A percentile compares a stretch with the other conserved stretches of the same genome.
Conservation (phyloP, 2,329 filamentous ascomycete genomes). For the Raffaelea arxii region DNA sequence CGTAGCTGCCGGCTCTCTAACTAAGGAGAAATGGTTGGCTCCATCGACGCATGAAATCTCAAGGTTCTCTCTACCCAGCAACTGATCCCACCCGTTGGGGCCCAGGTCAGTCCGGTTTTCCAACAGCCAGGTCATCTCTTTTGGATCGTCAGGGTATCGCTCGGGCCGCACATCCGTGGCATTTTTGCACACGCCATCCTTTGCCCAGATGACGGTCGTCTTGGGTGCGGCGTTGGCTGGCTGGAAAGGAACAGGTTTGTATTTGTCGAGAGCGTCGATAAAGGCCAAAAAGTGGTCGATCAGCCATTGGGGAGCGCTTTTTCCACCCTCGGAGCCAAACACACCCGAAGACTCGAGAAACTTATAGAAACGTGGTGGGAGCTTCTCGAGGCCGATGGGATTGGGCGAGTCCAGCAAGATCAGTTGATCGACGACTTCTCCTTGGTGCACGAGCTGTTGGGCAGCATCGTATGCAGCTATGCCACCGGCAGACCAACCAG, state of each 20-base stretch:
- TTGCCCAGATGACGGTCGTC: slow-evolving; percentile 1
- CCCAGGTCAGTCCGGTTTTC: background rate
- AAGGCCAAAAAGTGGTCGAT: slow-evolving; percentile 1
- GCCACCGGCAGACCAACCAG: background rate
- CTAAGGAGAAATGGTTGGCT: background rate
- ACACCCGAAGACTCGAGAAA: background rate
- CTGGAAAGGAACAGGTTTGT: background rate
- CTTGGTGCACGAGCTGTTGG: background rate
- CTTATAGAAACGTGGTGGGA: background rate
- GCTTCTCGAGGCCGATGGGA: slow-evolving; percentile 1
- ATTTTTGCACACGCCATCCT: background rate
- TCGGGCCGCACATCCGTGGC: background rate
- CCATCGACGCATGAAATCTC: background rate
- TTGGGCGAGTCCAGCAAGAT: background rate
- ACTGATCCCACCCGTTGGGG: background rate
- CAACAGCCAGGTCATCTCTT: background rate
- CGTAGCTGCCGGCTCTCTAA: background rate
- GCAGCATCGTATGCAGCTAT: background rate
- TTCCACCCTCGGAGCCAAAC: background rate
- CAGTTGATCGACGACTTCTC: background rate
- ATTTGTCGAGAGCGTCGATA: background rate
- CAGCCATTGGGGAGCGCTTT: background rate
- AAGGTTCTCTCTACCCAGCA: background rate
- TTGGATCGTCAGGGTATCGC: background rate
- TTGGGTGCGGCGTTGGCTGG: background rate